Evolutionary conservation across 2,329 filamentous ascomycete genomes (phyloP), one percentile per base, ranked within the genome.

Genomic region (Dichotomopilus funicola): DNA sequence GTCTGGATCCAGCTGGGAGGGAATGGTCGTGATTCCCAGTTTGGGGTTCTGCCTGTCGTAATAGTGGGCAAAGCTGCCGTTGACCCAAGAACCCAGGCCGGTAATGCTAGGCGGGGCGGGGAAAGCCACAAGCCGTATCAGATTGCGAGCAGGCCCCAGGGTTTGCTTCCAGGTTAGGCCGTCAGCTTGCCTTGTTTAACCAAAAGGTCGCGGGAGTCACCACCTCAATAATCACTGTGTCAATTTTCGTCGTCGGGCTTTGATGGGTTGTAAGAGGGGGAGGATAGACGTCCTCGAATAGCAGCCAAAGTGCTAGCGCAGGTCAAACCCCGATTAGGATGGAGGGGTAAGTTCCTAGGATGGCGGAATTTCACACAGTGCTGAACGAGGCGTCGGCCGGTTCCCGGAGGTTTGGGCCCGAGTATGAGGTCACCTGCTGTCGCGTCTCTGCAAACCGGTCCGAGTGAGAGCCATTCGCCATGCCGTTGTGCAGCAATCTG

Each of bases 1-100:
- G 13, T 8, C 8, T 42, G 51, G 19, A 49, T 52, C 27, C 6
- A 48, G 49, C 50, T 34, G 35, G 38, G 37, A 27, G 37, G 38
- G 27, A 40, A 36, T 38, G 46, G 50, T 57, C 55, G 54, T 40
- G 12, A 31, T 38, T 38, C 47, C 43, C 53, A 51, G 49, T 50
- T 57, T 57, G 57, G 56, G 56, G 53, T 59, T 59, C 59, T 59
- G 57, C 59, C 57, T 58, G 57, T 56, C 56, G 19, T 27, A 27
- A 27, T 33, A 43, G 52, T 47, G 11, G 44, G 41, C 40, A 51
- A 57, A 47, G 59, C 53, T 61, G 57, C 57, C 57, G 55, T 61
- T 59, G 44, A 57, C 51, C 19, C 19, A 27, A 27, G 19, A 27
- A 27, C 19, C 19, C 19, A 27, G 19, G 19, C 19, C 19, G 3